A percentile compares a stretch with the other conserved stretches of the same genome.
Conservation (phyloP, 2,329 filamentous ascomycete genomes). For the Pezicula neosporulosa region DNA sequence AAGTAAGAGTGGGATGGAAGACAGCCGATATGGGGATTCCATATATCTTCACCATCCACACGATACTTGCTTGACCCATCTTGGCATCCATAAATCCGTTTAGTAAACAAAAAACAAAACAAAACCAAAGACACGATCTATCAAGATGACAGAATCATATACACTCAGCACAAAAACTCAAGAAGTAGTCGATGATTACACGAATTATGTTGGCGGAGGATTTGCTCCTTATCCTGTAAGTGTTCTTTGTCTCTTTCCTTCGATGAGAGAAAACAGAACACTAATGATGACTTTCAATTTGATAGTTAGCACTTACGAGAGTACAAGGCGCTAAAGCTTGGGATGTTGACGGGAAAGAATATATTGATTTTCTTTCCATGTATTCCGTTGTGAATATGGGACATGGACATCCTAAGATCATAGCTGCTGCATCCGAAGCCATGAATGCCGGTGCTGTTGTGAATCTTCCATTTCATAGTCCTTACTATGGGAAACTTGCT, state of each 20-base stretch:
- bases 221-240: background rate
- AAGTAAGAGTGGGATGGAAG: too few species aligned
- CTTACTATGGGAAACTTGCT: constrained; percentile 1
- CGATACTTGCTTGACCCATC: too few species aligned
- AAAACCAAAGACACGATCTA: background rate
- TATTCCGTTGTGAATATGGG: constrained; percentile 7
- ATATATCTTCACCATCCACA: too few species aligned
- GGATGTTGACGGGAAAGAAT: constrained; percentile 12
- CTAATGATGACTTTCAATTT: background rate
- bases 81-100: too few species aligned
- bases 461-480: background rate
- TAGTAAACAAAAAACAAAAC: too few species aligned
- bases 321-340: background rate
- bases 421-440: constrained; percentile 1
- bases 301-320: constrained; percentile 2
- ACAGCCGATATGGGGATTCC: too few species aligned
- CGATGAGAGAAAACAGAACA: background rate
- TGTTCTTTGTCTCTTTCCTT: background rate
- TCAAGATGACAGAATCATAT: background rate
- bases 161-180: background rate
- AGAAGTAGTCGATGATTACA: constrained; percentile 2
- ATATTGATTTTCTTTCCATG: constrained; percentile 10
- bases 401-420: constrained; percentile 7
- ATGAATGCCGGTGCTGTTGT: constrained; percentile 1
- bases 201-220: constrained; percentile 1